Evolutionary conservation across 805 yeast species (phyloP).

Genomic region (Cyberlindnera xylosilytica): DNA sequence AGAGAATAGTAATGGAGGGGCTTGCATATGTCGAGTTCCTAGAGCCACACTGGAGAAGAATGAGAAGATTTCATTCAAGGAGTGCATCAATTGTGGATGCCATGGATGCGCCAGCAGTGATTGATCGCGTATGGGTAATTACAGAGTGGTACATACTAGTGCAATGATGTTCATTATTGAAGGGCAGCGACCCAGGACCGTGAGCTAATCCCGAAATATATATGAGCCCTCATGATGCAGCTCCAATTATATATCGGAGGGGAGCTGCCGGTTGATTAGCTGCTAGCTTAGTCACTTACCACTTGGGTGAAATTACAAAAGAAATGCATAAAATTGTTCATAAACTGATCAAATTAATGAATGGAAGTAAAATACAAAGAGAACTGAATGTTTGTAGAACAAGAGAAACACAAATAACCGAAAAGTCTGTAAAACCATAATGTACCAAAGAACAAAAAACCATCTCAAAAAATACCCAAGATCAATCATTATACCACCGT

Average conservation of each 20-base stretch:
- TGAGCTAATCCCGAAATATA: too few species aligned
- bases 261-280: too few species aligned
- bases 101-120: constrained; percentile 79
- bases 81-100: constrained; percentile 83
- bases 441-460: background rate
- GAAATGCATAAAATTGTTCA: too few species aligned
- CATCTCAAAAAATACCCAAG: background rate
- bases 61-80: constrained; percentile 36
- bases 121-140: too few species aligned
- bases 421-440: background rate
- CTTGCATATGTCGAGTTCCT: constrained; percentile 88
- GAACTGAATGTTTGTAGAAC: background rate
- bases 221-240: too few species aligned
- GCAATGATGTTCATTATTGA: too few species aligned
- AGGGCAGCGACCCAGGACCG: too few species aligned
- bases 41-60: constrained; percentile 39
- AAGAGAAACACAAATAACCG: background rate
- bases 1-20: constrained; percentile 61
- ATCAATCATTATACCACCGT: background rate
- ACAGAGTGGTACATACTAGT: too few species aligned
- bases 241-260: too few species aligned
- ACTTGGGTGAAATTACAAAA: too few species aligned
- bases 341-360: too few species aligned
- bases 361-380: background rate
- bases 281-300: too few species aligned